Evolutionary conservation across 2,329 filamentous ascomycete species (phyloP).

Genomic region (Colletotrichum sp.): DNA sequence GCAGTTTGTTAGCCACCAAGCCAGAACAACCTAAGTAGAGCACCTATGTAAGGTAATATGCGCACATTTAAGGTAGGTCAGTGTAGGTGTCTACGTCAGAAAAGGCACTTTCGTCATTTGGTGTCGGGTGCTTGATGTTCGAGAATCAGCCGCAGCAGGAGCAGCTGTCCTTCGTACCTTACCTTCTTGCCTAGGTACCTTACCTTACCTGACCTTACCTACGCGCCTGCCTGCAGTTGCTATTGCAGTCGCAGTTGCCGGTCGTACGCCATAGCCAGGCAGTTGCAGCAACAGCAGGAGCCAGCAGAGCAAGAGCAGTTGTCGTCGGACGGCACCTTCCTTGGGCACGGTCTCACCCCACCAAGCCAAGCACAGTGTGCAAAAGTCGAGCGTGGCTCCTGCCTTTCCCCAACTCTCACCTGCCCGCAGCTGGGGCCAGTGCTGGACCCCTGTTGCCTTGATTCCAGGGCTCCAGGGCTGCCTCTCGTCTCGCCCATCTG

Average conservation of each 20-base stretch:
- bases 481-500: background rate
- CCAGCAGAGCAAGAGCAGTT: background rate
- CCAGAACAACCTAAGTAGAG: background rate
- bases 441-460: constrained; percentile 9
- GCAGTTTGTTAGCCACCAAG: background rate
- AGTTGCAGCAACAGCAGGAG: background rate
- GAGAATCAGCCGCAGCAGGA: background rate
- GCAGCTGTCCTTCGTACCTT: background rate
- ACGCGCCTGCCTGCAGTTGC: background rate
- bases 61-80: background rate
- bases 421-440: background rate
- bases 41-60: background rate
- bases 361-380: background rate
- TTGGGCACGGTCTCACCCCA: background rate
- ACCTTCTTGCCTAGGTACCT: background rate
- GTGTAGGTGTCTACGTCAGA: background rate
- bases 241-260: background rate
- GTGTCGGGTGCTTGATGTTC: background rate
- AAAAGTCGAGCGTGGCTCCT: background rate
- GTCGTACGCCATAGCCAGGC: background rate
- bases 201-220: too few relatives aligned
- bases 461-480: background rate
- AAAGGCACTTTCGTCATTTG: background rate
- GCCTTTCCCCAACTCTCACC: background rate
- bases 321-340: background rate